Conservation (phyloP, 192 early-diverging fungal species). For the Backusella circina region DNA sequence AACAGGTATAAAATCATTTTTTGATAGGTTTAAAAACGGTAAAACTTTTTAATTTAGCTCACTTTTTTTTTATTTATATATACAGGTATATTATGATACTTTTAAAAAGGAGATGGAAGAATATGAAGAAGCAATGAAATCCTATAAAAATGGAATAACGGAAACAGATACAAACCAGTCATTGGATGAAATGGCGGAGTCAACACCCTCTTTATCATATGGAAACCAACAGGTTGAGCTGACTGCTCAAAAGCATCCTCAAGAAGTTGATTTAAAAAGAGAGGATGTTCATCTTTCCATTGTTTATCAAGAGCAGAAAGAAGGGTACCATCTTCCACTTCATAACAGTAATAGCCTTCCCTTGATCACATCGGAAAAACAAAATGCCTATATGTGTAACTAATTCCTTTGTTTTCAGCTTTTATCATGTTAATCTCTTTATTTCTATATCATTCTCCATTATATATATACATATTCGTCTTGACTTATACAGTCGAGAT, state of each 20-base stretch:
- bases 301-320: too few species aligned
- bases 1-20: slow-evolving; percentile 25
- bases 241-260: background rate
- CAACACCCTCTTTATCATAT: background rate
- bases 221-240: background rate
- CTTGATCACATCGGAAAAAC: background rate
- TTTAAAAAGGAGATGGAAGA: slow-evolving; percentile 32
- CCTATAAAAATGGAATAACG: slow-evolving; percentile 9
- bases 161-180: background rate
- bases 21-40: background rate
- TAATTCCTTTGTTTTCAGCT: too few species aligned
- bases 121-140: slow-evolving; percentile 32
- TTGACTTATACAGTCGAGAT: too few species aligned
- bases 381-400: too few species aligned
- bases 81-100: slow-evolving; percentile 27
- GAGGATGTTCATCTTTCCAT: background rate
- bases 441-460: too few species aligned
- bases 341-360: background rate
- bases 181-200: background rate
- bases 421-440: too few species aligned
- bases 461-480: too few species aligned
- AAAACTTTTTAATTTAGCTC: background rate
- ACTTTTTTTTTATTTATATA: background rate
- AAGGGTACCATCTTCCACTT: background rate
- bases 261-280: background rate